Evolutionary conservation across 768 basidiomycete species (phyloP).

Genomic region (Suillus discolor): DNA sequence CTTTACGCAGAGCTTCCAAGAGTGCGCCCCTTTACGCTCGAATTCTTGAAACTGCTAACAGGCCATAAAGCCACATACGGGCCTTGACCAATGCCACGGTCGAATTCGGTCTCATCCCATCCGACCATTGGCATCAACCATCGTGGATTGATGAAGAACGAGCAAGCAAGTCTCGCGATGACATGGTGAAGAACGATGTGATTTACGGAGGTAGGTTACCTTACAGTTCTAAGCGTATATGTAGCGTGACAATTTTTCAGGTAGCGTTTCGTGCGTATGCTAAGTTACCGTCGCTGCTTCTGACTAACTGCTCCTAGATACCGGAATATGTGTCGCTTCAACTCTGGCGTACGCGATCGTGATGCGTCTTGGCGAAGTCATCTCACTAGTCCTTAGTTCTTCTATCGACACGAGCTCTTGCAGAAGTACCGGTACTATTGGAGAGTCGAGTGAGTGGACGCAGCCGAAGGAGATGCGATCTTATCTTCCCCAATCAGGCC

Average conservation of each 20-base stretch:
- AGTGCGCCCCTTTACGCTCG: conserved; percentile 36
- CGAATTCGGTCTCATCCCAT: conserved; percentile 66
- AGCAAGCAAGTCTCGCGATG: conserved; percentile 55
- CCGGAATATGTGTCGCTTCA: conserved; percentile 95
- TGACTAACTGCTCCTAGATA: conserved; percentile 48
- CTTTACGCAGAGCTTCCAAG: conserved; percentile 76
- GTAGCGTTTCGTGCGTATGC: conserved; percentile 66
- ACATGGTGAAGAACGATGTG: conserved; percentile 64
- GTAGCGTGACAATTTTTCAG: conserved; percentile 35
- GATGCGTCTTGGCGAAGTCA: neutral
- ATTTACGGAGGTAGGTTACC: conserved; percentile 60
- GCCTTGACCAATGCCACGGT: conserved; percentile 35
- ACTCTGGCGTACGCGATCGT: conserved; percentile 69
- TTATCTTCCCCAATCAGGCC: conserved; percentile 47
- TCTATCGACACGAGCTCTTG: conserved; percentile 79
- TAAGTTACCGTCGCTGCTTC: conserved; percentile 1
- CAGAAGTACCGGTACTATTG: conserved; percentile 84
- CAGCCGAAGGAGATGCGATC: neutral
- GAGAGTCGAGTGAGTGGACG: conserved; percentile 76
- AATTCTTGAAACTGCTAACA: conserved; percentile 13
- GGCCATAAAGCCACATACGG: conserved; percentile 30
- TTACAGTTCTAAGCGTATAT: neutral
- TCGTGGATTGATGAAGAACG: conserved; percentile 74
- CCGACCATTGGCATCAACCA: conserved; percentile 77
- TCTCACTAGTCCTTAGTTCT: conserved; percentile 54